Percentiles rank a stretch among this genome's conserved stretches.
These are phyloP conservation scores for Nitzschia sp. DNA, from an alignment of 108 stramenopile species.

Conservation along the genomic window DNA sequence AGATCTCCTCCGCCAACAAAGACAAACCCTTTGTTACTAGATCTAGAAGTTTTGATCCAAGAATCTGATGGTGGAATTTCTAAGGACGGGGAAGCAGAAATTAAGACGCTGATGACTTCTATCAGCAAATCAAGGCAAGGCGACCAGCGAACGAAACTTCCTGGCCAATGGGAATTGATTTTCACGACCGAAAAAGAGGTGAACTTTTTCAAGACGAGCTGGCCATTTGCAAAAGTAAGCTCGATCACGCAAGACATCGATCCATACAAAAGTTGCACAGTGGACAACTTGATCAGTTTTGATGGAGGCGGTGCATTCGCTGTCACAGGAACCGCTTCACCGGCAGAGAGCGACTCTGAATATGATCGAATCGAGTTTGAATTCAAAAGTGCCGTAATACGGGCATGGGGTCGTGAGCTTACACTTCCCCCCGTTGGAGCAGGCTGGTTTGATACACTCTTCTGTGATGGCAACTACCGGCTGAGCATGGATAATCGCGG, in stretches of 20 bases:
- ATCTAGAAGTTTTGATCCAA: conserved; percentile 13
- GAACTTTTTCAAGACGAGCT: conserved; percentile 39
- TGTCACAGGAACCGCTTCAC: conserved; percentile 12
- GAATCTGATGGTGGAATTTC: background rate
- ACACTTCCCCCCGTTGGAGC: conserved; percentile 28
- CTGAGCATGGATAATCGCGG: conserved; percentile 28
- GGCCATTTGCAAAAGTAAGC: conserved; percentile 32
- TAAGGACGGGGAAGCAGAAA: background rate
- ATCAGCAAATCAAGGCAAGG: conserved; percentile 26
- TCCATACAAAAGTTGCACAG: conserved; percentile 1
- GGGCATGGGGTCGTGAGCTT: conserved; percentile 20
- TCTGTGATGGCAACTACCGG: conserved; percentile 23
- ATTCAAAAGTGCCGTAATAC: conserved; percentile 15
- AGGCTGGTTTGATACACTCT: conserved; percentile 42
- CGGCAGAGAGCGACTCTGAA: conserved; percentile 12
- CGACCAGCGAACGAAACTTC: conserved; percentile 23
- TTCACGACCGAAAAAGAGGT: conserved; percentile 41
- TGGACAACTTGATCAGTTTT: conserved; percentile 27
- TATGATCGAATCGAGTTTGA: conserved; percentile 32
- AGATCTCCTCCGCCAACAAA: background rate
- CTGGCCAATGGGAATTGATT: conserved; percentile 33
- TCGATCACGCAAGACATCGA: conserved; percentile 24
- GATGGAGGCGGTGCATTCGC: conserved; percentile 30
- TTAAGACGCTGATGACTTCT: conserved; percentile 16
- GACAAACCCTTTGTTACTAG: background rate